These are phyloP conservation scores for Heteromeles arbutifolia DNA, from an alignment of 306 rosid species.

Conservation along the genomic window DNA sequence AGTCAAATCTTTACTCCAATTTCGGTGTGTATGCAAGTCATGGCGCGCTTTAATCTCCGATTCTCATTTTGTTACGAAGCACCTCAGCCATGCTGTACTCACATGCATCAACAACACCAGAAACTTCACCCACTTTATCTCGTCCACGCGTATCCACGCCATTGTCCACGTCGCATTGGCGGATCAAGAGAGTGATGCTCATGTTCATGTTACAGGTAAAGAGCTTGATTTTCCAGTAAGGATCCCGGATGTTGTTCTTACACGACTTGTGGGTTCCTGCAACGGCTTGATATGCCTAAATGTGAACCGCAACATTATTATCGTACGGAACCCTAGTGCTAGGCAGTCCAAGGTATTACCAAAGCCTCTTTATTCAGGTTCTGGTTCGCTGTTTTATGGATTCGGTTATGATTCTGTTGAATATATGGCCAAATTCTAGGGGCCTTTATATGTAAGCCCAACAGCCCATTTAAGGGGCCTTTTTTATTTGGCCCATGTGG, in stretches of 20 bases:
- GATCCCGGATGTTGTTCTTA: background rate
- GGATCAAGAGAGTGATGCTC: background rate
- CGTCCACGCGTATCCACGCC: background rate
- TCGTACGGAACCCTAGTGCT: constrained; percentile 3
- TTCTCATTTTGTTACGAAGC: background rate
- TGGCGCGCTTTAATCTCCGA: background rate
- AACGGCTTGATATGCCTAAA: background rate
- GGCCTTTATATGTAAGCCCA: too few relatives aligned
- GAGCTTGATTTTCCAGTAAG: background rate
- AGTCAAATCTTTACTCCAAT: background rate
- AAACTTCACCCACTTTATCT: background rate
- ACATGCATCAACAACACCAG: background rate
- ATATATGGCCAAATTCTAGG: too few relatives aligned
- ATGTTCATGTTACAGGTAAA: background rate
- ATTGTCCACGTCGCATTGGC: background rate
- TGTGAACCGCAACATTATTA: background rate
- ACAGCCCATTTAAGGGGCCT: background rate
- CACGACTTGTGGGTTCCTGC: background rate
- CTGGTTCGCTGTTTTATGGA: background rate
- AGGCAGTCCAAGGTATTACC: background rate
- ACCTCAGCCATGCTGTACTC: background rate
- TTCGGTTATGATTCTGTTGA: constrained; percentile 5
- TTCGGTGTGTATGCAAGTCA: background rate
- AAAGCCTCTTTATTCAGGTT: background rate
- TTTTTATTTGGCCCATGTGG: too few relatives aligned